Evolutionary conservation across 163 green algal genomes (phyloP), one percentile per base, ranked within the genome.

Genomic region (Chloroidium sp.): DNA sequence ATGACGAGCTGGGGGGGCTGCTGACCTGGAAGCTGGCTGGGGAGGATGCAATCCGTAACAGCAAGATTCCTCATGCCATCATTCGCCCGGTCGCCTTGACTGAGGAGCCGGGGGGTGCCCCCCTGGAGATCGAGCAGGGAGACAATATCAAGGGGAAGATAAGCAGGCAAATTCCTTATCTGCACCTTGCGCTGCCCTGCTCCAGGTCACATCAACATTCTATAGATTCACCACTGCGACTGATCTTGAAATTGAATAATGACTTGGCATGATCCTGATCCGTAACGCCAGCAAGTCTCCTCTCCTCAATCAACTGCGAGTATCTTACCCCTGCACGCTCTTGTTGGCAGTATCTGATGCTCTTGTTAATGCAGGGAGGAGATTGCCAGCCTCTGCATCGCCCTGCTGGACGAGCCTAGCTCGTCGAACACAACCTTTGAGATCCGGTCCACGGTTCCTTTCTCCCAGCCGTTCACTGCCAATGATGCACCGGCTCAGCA

Each of bases 1-100:
- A 98, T 83, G 93, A 96, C 74, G 83, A 85, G 79, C 88, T 98
- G 75, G 94, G 94, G 0, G 95, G 95, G 69, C 90, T 98, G 62
- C 87, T 98, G 0, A 95, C 92, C 0, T 98, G 90, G 88, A 98
- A 98, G 86, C 85, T 97, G 74, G 84, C 84, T 67, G 88, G 89
- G 8, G 94, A 98, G 87, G 94, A 98, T 76, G 86, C 84, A 2
- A 74, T 98, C 8, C 84, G 93, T 0, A 76, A 68, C 36, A 94
- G 88, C 81, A 93, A 94, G 1, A 76, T 97, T 79, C 93, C 92
- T 1, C 93, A 82, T 79, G 87, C 89, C 0, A 82, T 98, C 0
- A 90, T 98, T 75, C 87, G 94, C 62, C 94, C 94, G 36, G 92
- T 87, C 61, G 93, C 95, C 0, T 83, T 98, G 67, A 98, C 93